Conservation (phyloP, 352 stramenopile genomes). For the Phytophthora idaei region DNA sequence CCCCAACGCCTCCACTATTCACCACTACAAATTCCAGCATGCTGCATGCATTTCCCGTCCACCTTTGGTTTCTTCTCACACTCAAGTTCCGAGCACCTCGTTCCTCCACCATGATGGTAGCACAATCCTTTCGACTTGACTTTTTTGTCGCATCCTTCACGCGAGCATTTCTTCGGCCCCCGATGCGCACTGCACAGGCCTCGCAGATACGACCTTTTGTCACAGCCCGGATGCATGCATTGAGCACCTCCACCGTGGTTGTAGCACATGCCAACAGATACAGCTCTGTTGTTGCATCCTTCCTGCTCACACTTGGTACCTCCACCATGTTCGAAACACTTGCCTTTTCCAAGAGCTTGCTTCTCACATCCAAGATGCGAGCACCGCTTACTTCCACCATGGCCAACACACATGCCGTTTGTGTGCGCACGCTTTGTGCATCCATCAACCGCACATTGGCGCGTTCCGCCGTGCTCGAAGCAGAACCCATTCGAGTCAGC, state of each 20-base stretch:
- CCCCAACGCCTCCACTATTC: neutral
- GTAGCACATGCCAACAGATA: slow-evolving; percentile 21
- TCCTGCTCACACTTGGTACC: slow-evolving; percentile 50
- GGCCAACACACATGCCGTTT: slow-evolving; percentile 53
- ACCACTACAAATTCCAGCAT: neutral
- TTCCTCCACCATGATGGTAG: slow-evolving; percentile 13
- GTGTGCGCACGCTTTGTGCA: slow-evolving; percentile 62
- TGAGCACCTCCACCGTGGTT: slow-evolving; percentile 9
- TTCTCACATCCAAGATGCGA: slow-evolving; percentile 47
- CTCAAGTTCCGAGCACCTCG: slow-evolving; percentile 21
- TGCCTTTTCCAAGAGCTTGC: slow-evolving; percentile 44
- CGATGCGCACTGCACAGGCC: slow-evolving; percentile 56
- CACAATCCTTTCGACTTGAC: slow-evolving; percentile 46
- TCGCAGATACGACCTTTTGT: slow-evolving; percentile 27
- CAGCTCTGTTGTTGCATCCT: slow-evolving; percentile 31
- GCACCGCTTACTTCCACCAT: slow-evolving; percentile 51
- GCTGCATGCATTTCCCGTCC: slow-evolving; percentile 10
- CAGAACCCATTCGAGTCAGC: slow-evolving; percentile 59
- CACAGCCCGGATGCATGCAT: slow-evolving; percentile 11
- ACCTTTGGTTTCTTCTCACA: slow-evolving; percentile 18
- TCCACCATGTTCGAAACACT: slow-evolving; percentile 64
- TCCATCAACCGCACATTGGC: slow-evolving; percentile 57
- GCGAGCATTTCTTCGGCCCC: slow-evolving; percentile 45
- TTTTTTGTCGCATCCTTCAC: slow-evolving; percentile 37
- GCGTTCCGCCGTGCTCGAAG: slow-evolving; percentile 69